These are phyloP conservation scores for Buddleja alternifolia DNA, from an alignment of 257 asterid species.

Conservation along the genomic window DNA sequence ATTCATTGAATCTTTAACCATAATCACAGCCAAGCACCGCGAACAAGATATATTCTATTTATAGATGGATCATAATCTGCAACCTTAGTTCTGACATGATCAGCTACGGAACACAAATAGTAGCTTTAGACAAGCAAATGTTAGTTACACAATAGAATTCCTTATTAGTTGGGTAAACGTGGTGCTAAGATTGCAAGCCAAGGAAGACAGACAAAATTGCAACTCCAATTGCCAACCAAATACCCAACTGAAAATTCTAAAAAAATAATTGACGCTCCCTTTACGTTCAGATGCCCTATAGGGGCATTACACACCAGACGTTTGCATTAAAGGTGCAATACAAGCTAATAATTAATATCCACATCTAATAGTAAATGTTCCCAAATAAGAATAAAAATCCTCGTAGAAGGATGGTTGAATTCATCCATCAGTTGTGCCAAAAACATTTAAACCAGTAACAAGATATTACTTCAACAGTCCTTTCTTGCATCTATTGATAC, in stretches of 20 bases:
- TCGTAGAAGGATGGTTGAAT: not conserved
- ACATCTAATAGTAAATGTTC: constrained; percentile 4
- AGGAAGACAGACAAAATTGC: too few relatives aligned
- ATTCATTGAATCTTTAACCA: not conserved
- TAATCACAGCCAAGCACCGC: not conserved
- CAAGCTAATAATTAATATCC: constrained; percentile 10
- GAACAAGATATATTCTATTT: not conserved
- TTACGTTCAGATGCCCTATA: too few relatives aligned
- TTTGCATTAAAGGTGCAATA: not conserved
- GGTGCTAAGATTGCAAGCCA: too few relatives aligned
- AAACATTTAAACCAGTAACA: not conserved
- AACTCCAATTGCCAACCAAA: not conserved
- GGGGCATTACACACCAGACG: too few relatives aligned
- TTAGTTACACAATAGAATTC: not conserved
- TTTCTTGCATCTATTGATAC: not conserved
- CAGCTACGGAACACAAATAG: not conserved
- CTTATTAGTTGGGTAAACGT: too few relatives aligned
- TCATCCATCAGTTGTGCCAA: not conserved
- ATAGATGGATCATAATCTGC: not conserved
- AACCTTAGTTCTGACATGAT: not conserved
- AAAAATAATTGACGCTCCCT: too few relatives aligned
- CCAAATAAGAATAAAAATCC: not conserved
- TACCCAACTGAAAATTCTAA: too few relatives aligned
- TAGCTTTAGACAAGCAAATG: not conserved
- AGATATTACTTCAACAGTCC: not conserved